phyloP scores from a whole-genome alignment of 306 rosid genomes.

The Delonix regia region DNA sequence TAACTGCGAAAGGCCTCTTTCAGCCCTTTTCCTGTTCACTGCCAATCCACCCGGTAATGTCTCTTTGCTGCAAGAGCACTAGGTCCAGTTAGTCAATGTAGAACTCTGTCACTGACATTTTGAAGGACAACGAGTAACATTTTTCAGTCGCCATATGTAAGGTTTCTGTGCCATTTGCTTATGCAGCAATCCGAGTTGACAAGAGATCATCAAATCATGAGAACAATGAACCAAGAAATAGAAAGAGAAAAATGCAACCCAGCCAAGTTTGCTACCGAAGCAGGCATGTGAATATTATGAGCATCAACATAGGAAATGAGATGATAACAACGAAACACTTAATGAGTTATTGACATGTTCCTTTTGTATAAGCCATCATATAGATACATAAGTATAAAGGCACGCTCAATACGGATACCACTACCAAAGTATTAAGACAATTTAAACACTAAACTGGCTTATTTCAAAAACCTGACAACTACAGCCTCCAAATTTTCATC shows the following conservation, averaged over 20 bases:
- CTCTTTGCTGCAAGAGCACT: constrained; percentile 74
- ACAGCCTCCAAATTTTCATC: constrained; percentile 91
- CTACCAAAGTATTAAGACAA: constrained; percentile 17
- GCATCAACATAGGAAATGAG: background rate
- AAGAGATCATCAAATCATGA: constrained; percentile 26
- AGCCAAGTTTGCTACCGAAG: constrained; percentile 18
- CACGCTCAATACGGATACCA: constrained; percentile 14
- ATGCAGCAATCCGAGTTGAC: background rate
- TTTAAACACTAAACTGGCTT: background rate
- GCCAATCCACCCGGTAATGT: constrained; percentile 91
- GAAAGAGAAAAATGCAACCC: background rate
- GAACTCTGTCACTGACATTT: background rate
- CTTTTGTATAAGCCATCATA: constrained; percentile 17
- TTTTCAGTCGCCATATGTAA: background rate
- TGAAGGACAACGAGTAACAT: constrained; percentile 13
- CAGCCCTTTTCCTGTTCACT: constrained; percentile 83
- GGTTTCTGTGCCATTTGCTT: constrained; percentile 14
- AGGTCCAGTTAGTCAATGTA: constrained; percentile 37
- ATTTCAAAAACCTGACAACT: constrained; percentile 75
- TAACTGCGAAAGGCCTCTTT: constrained; percentile 72
- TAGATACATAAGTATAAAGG: background rate
- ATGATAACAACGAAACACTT: constrained; percentile 7
- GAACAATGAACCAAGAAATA: background rate
- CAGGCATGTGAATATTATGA: constrained; percentile 16
- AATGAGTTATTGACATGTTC: background rate